Base-by-base conservation (phyloP, 2,329 filamentous ascomycete species). In the Apiospora saccharicola region DNA sequence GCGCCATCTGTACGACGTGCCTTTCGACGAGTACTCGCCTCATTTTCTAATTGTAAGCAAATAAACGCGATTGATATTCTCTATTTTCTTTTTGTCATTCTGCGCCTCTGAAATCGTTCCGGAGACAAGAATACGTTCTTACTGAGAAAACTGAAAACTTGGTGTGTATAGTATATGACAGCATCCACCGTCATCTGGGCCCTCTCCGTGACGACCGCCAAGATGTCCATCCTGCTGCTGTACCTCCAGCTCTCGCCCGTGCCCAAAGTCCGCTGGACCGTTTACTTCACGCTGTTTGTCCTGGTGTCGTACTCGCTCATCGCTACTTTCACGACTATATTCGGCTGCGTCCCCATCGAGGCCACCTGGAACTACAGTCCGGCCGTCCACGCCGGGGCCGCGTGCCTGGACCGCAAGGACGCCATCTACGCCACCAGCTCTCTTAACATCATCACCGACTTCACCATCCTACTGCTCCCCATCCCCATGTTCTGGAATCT, bases 371-470 rank as follows among this genome's bases (percentile, higher is more conserved):
- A 67, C 22, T 30, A 46, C 14, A 12, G 13, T 24, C 24, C 3
- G 24, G 51, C 24, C 13, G 51, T 19, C 5, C 51, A 19, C 4
- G 22, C 53, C 26, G n/a, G 26, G 5, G n/a, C 51, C n/a, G 41
- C 3, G 3, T 37, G 24, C 8, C 19, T 26, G n/a, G n/a, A n/a
- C 37, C 22, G 30, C 19, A 47, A 64, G 8, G 14, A 16, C 19
- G 26, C 43, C 22, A 22, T n/a, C 3, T 24, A 24, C 30, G 34
- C 22, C 30, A 67, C 61, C 30, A 49, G 13, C 24, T 19, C 22
- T 53, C 61, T 67, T 4, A 71, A 71, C 12, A 46, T 67, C 41
- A n/a, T 67, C 37, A 67, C 53, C 41, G 69, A 71, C 69, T 71
- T 67, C 14, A 67, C 61, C 10, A 64, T 67, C 51, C 8, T 71